Percentiles rank a stretch among this genome's conserved stretches.
Conservation (phyloP, 768 basidiomycete species). For the Suillus subluteus region DNA sequence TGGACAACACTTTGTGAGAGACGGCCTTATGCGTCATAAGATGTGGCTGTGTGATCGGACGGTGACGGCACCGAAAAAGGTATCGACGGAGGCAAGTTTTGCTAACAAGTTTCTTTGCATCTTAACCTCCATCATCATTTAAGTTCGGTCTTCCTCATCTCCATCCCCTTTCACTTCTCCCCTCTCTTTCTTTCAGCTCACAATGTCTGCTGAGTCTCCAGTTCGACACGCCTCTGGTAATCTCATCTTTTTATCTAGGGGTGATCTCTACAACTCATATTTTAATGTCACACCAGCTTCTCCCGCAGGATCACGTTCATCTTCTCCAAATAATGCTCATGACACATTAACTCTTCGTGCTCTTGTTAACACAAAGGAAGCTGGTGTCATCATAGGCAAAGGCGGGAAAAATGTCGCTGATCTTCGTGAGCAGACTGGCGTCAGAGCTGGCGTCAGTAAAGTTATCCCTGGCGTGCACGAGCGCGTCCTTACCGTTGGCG, state of each 20-base stretch:
- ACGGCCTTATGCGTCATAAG: background rate
- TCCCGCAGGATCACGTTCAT: conserved; percentile 72
- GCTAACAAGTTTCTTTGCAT: conserved; percentile 7
- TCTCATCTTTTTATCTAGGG: conserved; percentile 25
- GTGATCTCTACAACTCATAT: conserved; percentile 1
- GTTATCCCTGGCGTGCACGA: conserved; percentile 98
- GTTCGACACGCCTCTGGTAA: conserved; percentile 58
- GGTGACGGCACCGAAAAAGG: conserved; percentile 24
- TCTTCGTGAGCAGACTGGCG: conserved; percentile 91
- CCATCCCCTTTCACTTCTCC: conserved; percentile 14
- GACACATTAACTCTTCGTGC: conserved; percentile 90
- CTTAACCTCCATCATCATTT: conserved; percentile 7
- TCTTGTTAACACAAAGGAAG: conserved; percentile 96
- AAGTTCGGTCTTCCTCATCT: conserved; percentile 22
- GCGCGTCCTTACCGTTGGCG: conserved; percentile 93
- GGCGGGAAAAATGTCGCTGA: conserved; percentile 98
- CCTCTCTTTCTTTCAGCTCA: conserved; percentile 18
- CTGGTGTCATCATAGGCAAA: conserved; percentile 96
- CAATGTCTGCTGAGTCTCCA: conserved; percentile 70
- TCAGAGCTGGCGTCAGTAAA: conserved; percentile 99
- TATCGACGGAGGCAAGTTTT: conserved; percentile 23
- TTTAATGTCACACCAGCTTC: conserved; percentile 43
- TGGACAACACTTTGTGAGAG: background rate
- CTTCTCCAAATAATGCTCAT: conserved; percentile 62
- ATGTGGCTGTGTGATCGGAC: conserved; percentile 36